Percentiles rank a stretch among this genome's conserved stretches.
These are phyloP conservation scores for Pseudozyma flocculosa DNA, from an alignment of 1,284 basidiomycete species.

Conservation along the genomic window DNA sequence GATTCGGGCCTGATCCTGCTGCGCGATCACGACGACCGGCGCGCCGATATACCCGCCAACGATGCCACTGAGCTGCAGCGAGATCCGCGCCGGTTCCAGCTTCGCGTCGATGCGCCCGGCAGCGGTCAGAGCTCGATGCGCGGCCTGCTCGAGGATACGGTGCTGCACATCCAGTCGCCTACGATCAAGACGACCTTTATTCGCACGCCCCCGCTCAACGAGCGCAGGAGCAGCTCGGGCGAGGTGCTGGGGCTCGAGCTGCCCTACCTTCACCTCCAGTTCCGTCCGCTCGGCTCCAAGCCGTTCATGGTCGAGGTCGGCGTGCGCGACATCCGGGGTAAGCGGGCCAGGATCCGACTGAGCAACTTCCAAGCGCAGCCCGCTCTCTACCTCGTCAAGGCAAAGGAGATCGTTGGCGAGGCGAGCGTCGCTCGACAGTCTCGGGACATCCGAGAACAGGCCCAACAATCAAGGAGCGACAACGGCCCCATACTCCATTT, in stretches of 20 bases:
- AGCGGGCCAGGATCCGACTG: conserved; percentile 68
- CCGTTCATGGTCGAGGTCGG: conserved; percentile 77
- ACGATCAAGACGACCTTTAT: conserved; percentile 71
- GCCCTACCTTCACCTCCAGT: conserved; percentile 73
- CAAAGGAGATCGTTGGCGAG: conserved; percentile 4
- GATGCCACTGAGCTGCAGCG: neutral
- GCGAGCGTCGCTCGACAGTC: neutral
- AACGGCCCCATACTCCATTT: conserved; percentile 67
- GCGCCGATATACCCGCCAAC: conserved; percentile 61
- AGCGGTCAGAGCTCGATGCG: neutral
- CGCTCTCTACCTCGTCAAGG: conserved; percentile 11
- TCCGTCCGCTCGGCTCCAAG: conserved; percentile 66
- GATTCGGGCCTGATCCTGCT: conserved; percentile 71
- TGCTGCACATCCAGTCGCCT: conserved; percentile 81
- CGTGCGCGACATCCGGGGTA: conserved; percentile 67
- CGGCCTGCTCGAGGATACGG: conserved; percentile 62
- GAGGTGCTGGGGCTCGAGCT: conserved; percentile 68
- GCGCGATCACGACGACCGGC: conserved; percentile 64
- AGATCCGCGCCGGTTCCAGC: conserved; percentile 2
- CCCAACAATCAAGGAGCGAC: conserved; percentile 60
- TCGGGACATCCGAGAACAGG: no score
- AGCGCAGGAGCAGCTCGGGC: neutral
- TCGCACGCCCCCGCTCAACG: conserved; percentile 61
- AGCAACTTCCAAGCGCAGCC: conserved; percentile 76
- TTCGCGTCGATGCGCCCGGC: conserved; percentile 2